Percentiles rank a stretch among this genome's conserved stretches.
phyloP scores from a whole-genome alignment of 257 asterid genomes.

The Penstemon newberryi region DNA sequence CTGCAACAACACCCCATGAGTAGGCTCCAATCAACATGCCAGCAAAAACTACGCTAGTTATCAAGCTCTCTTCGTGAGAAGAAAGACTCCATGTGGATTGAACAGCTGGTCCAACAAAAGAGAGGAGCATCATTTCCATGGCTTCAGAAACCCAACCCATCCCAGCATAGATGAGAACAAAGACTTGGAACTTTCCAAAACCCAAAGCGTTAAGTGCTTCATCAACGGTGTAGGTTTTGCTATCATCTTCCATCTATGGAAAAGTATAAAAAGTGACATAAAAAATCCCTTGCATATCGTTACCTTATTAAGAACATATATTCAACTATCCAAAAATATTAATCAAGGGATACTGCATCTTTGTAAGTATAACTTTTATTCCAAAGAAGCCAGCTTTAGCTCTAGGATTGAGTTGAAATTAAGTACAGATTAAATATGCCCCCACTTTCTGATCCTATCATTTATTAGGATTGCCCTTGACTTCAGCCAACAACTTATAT shows the following conservation, averaged over 20 bases:
- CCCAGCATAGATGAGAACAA: conserved; percentile 70
- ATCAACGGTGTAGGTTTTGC: conserved; percentile 53
- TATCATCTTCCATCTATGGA: conserved; percentile 58
- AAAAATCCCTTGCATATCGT: conserved; percentile 2
- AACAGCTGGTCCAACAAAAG: conserved; percentile 76
- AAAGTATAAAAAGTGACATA: conserved; percentile 15
- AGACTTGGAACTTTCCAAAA: conserved; percentile 68
- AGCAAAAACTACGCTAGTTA: conserved; percentile 61
- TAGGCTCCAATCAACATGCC: conserved; percentile 81
- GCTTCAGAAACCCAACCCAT: conserved; percentile 80
- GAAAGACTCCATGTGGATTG: conserved; percentile 72
- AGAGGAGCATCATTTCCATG: conserved; percentile 87
- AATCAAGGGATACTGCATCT: neutral
- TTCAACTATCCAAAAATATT: conserved; percentile 12
- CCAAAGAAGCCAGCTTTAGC: neutral
- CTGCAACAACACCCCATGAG: conserved; percentile 75
- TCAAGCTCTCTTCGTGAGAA: conserved; percentile 65
- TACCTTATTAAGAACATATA: neutral
- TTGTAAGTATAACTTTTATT: neutral
- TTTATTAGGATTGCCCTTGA: neutral
- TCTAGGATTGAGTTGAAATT: neutral
- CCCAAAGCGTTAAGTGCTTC: conserved; percentile 71
- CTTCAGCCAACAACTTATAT: neutral
- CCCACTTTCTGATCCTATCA: neutral
- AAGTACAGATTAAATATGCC: neutral